Base-by-base conservation (phyloP, 2,329 filamentous ascomycete species). In the Cyclaneusma minus region DNA sequence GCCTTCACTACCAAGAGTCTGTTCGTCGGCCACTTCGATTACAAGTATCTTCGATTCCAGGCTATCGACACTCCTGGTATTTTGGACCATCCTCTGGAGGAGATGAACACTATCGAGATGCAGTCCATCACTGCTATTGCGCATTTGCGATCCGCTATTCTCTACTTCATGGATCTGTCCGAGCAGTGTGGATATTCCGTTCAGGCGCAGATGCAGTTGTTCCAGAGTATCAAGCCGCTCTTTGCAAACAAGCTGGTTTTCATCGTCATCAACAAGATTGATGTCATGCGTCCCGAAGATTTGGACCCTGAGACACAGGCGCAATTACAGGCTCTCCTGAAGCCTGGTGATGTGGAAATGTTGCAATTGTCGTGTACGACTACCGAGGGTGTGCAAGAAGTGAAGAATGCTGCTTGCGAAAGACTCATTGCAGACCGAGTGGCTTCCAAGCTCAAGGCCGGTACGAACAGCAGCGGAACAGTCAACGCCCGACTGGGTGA, bases 101-200 rank as follows among this genome's bases (percentile, higher is more conserved):
- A 95, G 60, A 98, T 95, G 89, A 93, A 94, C 59, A 95, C 89
- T 3, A 98, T 98, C 48, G 89, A 98, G 57, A 95, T 95, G 83
- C 89, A 95, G 62, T 80, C 80, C 35, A 94, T 98, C 41, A 95
- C 87, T 11, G 89, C 91, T 7, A 93, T 98, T 58, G 89, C 89
- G 27, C 91, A 98, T 61, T 64, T 98, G 48, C 72, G 87, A 43
- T 91, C 85, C 21, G 87, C 87, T 30, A 91, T 98, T 37, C 63
- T 95, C 33, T 95, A 95, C 56, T 95, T 95, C 50, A 93, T 95
- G 81, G 87, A 95, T 61, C 62, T 94, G 34, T 92, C 81, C 13
- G 87, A 94, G 61, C 83, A 93, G 61, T 94, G 85, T 43, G 89
- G 89, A 31, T 98, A 94, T 60, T 82, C 83, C 3, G 81, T 98